Base-by-base conservation (phyloP, 2,329 filamentous ascomycete genomes). In the Xylaria multiplex region DNA sequence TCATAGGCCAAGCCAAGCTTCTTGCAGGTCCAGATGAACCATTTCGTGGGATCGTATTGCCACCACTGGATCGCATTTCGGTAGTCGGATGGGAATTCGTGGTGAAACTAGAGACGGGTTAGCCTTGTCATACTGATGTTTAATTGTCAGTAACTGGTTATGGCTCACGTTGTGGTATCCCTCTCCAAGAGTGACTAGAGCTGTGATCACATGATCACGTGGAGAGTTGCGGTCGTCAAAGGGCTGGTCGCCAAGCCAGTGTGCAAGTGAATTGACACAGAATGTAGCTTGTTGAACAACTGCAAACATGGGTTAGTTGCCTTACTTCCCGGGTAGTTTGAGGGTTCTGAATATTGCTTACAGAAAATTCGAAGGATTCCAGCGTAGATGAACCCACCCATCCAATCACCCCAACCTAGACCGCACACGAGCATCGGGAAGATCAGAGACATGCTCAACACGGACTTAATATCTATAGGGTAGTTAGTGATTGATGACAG, bases 11-110 rank as follows among this genome's bases (percentile, higher is more conserved):
- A 83, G 63, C 88, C 88, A 50, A 90, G 78, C 77, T 89, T 84
- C 83, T 90, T 90, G 85, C 86, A 89, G 58, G 79, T 77, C 88
- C 87, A 90, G 82, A 91, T 91, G 72, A 80, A 82, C 88, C 88
- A 91, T 80, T 91, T 91, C 75, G 89, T 91, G 5, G 88, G 88
- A 77, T 91, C 88, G 73, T 91, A 91, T 78, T 91, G 88, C 80
- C 85, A 85, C 87, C 88, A 91, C 74, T 90, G 82, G 68, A 90
- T 89, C 52, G 88, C 89, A 75, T 91, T 91, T 74, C 88, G 87
- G 83, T 90, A 91, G 77, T 91, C 88, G 5, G 87, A 89, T 43
- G 88, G 88, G 78, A 91, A 91, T 74, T 91, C 88, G 81, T 91
- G 89, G 80, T 91, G 89, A 83, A 91, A 91, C 66, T 68, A 7